Evolutionary conservation across 106 monocot genomes (phyloP).

Genomic region (Dioscorea zingiberensis): DNA sequence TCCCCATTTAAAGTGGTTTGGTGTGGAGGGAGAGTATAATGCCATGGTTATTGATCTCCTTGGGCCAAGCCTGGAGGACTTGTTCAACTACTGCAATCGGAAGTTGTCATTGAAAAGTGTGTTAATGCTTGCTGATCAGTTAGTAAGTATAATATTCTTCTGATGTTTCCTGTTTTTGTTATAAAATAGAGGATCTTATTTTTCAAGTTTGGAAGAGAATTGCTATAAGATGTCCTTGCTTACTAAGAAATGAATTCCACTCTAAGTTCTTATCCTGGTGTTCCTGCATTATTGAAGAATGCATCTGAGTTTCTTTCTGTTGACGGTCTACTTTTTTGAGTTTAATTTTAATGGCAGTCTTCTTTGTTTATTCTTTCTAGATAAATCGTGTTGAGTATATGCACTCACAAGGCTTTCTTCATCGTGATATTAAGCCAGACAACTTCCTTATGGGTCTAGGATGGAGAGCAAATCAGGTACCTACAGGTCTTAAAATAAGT

Average conservation of each 20-base stretch:
- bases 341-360: not conserved
- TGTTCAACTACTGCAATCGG: constrained; percentile 71
- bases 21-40: constrained; percentile 74
- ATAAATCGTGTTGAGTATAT: constrained; percentile 14
- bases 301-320: not conserved
- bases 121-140: constrained; percentile 83
- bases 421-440: constrained; percentile 13
- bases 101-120: constrained; percentile 72
- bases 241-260: not conserved
- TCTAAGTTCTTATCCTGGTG: not conserved
- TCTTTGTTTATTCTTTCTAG: not conserved
- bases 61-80: constrained; percentile 83
- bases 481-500: not conserved
- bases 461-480: constrained; percentile 7
- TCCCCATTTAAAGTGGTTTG: constrained; percentile 75
- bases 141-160: constrained; percentile 15
- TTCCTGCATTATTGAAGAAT: not conserved
- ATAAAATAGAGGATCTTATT: not conserved
- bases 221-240: not conserved
- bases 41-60: constrained; percentile 89
- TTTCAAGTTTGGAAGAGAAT: not conserved
- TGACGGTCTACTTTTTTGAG: not conserved
- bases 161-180: not conserved
- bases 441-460: constrained; percentile 13
- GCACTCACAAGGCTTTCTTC: constrained; percentile 12